Base-by-base conservation (phyloP, 352 stramenopile species). In the Globisporangium solare region DNA sequence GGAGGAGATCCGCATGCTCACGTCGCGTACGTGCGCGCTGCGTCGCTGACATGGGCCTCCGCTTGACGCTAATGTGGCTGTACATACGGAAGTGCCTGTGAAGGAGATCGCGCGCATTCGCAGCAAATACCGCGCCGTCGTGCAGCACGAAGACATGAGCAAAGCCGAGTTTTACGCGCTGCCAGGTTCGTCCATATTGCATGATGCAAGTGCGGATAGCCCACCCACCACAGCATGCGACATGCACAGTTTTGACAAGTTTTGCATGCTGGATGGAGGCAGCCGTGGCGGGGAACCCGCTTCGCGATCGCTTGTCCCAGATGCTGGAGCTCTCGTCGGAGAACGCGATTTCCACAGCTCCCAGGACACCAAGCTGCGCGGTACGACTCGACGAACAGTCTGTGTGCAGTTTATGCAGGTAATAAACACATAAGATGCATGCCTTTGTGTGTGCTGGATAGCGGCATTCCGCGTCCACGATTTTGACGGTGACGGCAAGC, bases 381-480 rank as follows among this genome's bases (percentile, higher is more conserved):
- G 77, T 83, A 31, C 22, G 21, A 5, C 20, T 43, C 24, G 2
- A 27, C 5, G 24, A 5, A 5, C 24, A 27, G 5, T 27, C 24
- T 27, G 24, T 27, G 5, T 27, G 24, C 24, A 27, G 2, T 27
- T 27, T 27, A 5, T 27, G 24, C 24, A 27, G 2, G 24, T 5
- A 27, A 27, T 27, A 27, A 27, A 5, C 24, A 27, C 24, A 27
- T 5, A 5, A 2, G 24, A 40, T 39, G 5, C 41, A 3, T 22
- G 0, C 46, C 17, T 49, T 21, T 2, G 17, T 10, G 45, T 43
- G 21, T 5, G 22, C 2, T 52, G 7, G 6, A 17, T 49, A 88
- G 77, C 74, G 49, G 75, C 80, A 6, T 90, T 90, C 57, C 67
- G 71, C 24, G 74, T 90, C 47, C 80, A 90, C 56, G 80, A 90